Percentiles rank a stretch among this genome's conserved stretches.
phyloP scores from a whole-genome alignment of 164 flowering plant genomes.

The Annona squamosa region DNA sequence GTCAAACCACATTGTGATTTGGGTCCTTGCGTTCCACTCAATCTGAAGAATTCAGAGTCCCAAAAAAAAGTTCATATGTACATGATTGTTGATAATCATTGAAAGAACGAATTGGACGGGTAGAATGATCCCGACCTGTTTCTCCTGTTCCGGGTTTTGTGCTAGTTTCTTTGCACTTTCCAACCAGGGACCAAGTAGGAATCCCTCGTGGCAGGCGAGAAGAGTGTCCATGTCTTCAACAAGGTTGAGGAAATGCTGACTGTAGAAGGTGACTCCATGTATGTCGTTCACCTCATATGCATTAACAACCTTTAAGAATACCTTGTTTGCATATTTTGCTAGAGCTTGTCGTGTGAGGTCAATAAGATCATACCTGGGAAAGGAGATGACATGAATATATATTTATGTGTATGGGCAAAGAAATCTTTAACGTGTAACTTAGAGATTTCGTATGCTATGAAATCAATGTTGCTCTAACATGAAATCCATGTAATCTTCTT shows the following conservation, averaged over 20 bases:
- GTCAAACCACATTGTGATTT: slow-evolving; percentile 80
- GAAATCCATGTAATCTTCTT: too few relatives aligned
- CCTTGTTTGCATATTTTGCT: slow-evolving; percentile 66
- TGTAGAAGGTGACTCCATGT: slow-evolving; percentile 25
- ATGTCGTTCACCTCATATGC: slow-evolving; percentile 36
- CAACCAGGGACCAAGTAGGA: slow-evolving; percentile 75
- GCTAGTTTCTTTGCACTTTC: slow-evolving; percentile 76
- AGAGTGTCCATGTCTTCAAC: slow-evolving; percentile 57
- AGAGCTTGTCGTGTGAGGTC: slow-evolving; percentile 71
- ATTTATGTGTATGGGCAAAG: slow-evolving; percentile 1
- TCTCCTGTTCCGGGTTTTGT: slow-evolving; percentile 44
- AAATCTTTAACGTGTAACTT: not conserved
- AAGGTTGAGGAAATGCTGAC: slow-evolving; percentile 46
- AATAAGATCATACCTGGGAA: slow-evolving; percentile 55
- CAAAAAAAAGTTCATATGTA: not conserved
- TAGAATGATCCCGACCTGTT: slow-evolving; percentile 31
- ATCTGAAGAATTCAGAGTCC: slow-evolving; percentile 27
- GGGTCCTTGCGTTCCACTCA: slow-evolving; percentile 86
- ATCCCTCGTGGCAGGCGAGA: slow-evolving; percentile 65
- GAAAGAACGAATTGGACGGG: not conserved
- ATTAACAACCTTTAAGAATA: slow-evolving; percentile 45
- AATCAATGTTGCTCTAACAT: too few relatives aligned
- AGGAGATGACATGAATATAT: not conserved
- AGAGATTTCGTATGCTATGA: too few relatives aligned
- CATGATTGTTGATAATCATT: not conserved